Evolutionary conservation across 1,139 yeast genomes (phyloP).

Genomic region (Suhomyces maxii): DNA sequence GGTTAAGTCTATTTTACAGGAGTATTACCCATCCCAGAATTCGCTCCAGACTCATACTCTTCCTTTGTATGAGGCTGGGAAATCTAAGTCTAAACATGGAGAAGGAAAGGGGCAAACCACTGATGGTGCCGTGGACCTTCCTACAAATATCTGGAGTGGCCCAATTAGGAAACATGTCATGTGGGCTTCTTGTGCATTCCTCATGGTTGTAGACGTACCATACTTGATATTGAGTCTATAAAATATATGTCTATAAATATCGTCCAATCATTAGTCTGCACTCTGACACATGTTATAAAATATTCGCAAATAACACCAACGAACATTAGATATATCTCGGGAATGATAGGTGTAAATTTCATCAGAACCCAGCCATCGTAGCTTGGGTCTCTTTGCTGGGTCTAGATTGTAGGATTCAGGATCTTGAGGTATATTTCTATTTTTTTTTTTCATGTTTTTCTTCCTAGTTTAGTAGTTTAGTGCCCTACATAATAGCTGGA

Average conservation of each 20-base stretch:
- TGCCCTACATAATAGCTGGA: too few relatives aligned
- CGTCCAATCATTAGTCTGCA: neutral
- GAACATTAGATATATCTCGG: too few relatives aligned
- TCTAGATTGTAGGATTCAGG: too few relatives aligned
- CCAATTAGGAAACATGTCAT: neutral
- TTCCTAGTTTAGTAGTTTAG: too few relatives aligned
- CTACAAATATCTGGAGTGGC: neutral
- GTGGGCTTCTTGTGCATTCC: neutral
- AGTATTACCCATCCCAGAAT: neutral
- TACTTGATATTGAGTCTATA: neutral
- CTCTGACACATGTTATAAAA: too few relatives aligned
- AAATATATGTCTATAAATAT: constrained; percentile 2
- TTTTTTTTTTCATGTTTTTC: too few relatives aligned
- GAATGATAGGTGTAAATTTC: too few relatives aligned
- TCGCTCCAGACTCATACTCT: neutral
- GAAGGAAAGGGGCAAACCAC: neutral
- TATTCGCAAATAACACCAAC: too few relatives aligned
- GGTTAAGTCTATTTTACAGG: constrained; percentile 16
- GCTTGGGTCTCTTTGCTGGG: too few relatives aligned
- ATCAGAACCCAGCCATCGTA: too few relatives aligned
- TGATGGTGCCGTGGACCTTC: neutral
- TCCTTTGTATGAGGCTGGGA: neutral
- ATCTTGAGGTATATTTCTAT: too few relatives aligned
- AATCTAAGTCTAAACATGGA: neutral
- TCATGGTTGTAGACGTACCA: neutral